A percentile compares a stretch with the other conserved stretches of the same genome.
phyloP scores from a whole-genome alignment of 2,329 filamentous ascomycete species.

The Diplodia seriata region DNA sequence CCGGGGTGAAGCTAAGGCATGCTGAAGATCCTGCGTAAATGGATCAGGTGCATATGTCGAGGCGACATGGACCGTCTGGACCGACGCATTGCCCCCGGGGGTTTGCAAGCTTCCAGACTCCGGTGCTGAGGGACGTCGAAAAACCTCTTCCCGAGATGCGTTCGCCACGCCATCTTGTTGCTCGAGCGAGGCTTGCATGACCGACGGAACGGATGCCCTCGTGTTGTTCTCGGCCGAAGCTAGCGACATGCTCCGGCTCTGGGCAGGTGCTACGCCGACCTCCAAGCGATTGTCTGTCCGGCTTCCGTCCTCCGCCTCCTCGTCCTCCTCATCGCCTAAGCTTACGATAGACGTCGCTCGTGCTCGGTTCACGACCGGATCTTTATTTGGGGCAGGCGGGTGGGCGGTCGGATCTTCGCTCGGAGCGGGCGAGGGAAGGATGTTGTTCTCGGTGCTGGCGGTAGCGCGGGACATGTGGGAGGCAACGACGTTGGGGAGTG shows the following conservation, averaged over 20 bases:
- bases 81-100: no score
- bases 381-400: slow-evolving; percentile 69
- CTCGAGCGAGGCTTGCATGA: slow-evolving; percentile 5
- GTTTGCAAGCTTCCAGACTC: neutral
- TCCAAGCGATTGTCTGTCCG: neutral
- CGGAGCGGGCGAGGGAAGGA: slow-evolving; percentile 68
- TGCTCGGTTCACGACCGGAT: slow-evolving; percentile 39
- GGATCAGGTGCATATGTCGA: neutral
- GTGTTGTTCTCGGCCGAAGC: neutral
- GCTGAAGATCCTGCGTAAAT: neutral
- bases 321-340: slow-evolving; percentile 19
- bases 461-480: slow-evolving; percentile 20
- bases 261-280: neutral
- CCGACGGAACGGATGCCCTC: neutral
- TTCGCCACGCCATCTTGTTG: neutral
- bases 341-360: slow-evolving; percentile 6
- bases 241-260: slow-evolving; percentile 1
- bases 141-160: neutral
- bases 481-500: slow-evolving; percentile 42
- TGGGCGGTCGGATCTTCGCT: slow-evolving; percentile 65
- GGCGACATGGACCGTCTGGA: neutral
- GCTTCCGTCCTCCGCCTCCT: neutral
- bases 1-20: neutral
- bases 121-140: neutral
- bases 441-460: slow-evolving; percentile 37